Evolutionary conservation across 345 rosid species (phyloP).

Genomic region (Euphorbia peplus): DNA sequence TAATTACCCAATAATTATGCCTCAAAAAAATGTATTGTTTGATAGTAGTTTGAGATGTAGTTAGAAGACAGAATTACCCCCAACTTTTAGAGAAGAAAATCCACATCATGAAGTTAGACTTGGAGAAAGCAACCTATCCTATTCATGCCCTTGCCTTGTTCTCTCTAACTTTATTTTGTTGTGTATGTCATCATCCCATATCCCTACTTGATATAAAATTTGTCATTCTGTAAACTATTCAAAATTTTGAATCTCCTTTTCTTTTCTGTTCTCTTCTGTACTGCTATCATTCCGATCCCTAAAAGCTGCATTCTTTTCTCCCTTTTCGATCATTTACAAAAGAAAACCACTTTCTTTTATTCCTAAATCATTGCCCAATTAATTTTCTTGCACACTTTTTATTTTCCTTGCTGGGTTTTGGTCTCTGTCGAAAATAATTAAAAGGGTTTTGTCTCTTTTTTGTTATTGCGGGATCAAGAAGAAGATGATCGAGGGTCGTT

Average conservation of each 20-base stretch:
- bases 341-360: slow-evolving; percentile 13
- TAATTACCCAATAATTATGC: too few species aligned
- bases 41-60: too few species aligned
- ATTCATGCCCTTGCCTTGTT: slow-evolving; percentile 15
- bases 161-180: slow-evolving; percentile 13
- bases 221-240: slow-evolving; percentile 17
- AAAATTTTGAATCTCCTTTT: slow-evolving; percentile 22
- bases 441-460: slow-evolving; percentile 19
- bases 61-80: slow-evolving; percentile 13
- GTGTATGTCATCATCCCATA: too few species aligned
- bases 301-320: neutral
- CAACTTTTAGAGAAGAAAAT: neutral
- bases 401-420: slow-evolving; percentile 38
- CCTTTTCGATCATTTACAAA: neutral
- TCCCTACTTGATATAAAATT: slow-evolving; percentile 22
- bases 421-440: slow-evolving; percentile 21
- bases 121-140: slow-evolving; percentile 5
- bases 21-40: too few species aligned
- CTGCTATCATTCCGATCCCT: slow-evolving; percentile 13
- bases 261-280: slow-evolving; percentile 9
- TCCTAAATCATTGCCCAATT: slow-evolving; percentile 16
- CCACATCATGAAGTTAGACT: neutral
- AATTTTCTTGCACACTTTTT: slow-evolving; percentile 32
- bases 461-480: slow-evolving; percentile 22
- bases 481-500: slow-evolving; percentile 21